A percentile compares a stretch with the other conserved stretches of the same genome.
These are phyloP conservation scores for Zygosaccharomyces sapae DNA, from an alignment of 1,139 yeast genomes.

Conservation along the genomic window DNA sequence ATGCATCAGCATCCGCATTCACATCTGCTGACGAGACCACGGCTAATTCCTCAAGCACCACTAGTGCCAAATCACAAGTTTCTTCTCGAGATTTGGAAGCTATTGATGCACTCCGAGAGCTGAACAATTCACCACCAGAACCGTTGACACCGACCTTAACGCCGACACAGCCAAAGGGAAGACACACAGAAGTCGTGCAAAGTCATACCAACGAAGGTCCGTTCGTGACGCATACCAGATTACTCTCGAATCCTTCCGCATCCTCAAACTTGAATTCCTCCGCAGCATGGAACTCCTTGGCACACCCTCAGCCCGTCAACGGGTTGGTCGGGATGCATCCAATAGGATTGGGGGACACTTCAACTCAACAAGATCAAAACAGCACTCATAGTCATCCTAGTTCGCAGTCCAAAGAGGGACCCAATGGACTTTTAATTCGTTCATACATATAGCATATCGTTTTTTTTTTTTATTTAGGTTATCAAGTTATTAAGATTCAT, in stretches of 20 bases:
- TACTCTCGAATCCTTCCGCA: constrained; percentile 6
- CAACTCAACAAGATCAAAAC: constrained; percentile 1
- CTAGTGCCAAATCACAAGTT: constrained; percentile 6
- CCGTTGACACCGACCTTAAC: constrained; percentile 9
- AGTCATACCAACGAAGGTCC: constrained; percentile 4
- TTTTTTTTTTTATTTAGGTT: not conserved
- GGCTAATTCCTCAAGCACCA: constrained; percentile 7
- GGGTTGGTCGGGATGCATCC: constrained; percentile 2
- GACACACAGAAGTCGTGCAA: not conserved
- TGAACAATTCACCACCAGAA: constrained; percentile 17
- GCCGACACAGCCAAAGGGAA: constrained; percentile 6
- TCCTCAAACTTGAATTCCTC: not conserved
- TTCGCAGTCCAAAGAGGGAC: constrained; percentile 1
- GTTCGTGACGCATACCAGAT: constrained; percentile 6
- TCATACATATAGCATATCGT: constrained; percentile 7
- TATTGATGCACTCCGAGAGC: constrained; percentile 17
- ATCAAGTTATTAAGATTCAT: not conserved
- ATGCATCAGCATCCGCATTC: too few relatives aligned
- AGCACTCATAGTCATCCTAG: not conserved
- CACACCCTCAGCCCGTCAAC: constrained; percentile 6
- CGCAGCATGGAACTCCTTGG: constrained; percentile 2
- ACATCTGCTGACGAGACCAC: constrained; percentile 1
- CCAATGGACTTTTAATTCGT: constrained; percentile 5
- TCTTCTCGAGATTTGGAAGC: constrained; percentile 17
- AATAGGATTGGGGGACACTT: constrained; percentile 1